Percentiles rank a stretch among this genome's conserved stretches.
phyloP scores from a whole-genome alignment of 192 early-diverging fungal genomes.

The Linderina pennispora region DNA sequence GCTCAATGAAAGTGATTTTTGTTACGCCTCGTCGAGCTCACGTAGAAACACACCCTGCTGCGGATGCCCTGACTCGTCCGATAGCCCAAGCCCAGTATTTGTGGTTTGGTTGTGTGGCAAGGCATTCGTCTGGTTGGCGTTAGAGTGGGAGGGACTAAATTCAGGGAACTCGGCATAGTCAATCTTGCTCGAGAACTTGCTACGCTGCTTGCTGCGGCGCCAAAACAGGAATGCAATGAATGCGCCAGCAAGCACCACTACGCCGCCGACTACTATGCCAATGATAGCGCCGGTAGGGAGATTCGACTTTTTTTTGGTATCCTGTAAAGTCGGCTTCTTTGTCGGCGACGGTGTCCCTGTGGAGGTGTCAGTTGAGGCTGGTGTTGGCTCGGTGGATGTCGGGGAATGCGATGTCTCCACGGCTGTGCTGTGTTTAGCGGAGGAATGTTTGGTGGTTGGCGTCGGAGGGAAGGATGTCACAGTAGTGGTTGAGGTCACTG shows the following conservation, averaged over 20 bases:
- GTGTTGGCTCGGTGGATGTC: background rate
- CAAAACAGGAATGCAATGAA: constrained; percentile 30
- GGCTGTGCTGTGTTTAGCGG: background rate
- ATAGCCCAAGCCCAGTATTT: background rate
- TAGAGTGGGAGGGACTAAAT: constrained; percentile 28
- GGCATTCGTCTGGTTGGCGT: too few relatives aligned
- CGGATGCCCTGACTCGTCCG: too few relatives aligned
- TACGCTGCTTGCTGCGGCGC: constrained; percentile 35
- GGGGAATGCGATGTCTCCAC: background rate
- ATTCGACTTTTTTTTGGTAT: background rate
- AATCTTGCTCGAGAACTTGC: constrained; percentile 25
- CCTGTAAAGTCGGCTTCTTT: background rate
- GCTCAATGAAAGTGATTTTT: background rate
- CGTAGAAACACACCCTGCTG: constrained; percentile 8
- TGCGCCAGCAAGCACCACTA: constrained; percentile 6
- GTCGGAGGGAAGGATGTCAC: background rate
- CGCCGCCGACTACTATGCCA: constrained; percentile 24
- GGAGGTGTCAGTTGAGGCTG: constrained; percentile 1
- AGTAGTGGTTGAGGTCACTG: background rate
- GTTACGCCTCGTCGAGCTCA: constrained; percentile 28
- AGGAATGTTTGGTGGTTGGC: background rate
- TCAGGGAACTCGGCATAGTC: constrained; percentile 40
- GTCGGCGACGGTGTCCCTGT: background rate
- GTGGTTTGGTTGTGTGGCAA: too few relatives aligned
- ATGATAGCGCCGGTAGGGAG: constrained; percentile 28